Evolutionary conservation across 352 stramenopile species (phyloP).

Genomic region (Phytophthora idaei): DNA sequence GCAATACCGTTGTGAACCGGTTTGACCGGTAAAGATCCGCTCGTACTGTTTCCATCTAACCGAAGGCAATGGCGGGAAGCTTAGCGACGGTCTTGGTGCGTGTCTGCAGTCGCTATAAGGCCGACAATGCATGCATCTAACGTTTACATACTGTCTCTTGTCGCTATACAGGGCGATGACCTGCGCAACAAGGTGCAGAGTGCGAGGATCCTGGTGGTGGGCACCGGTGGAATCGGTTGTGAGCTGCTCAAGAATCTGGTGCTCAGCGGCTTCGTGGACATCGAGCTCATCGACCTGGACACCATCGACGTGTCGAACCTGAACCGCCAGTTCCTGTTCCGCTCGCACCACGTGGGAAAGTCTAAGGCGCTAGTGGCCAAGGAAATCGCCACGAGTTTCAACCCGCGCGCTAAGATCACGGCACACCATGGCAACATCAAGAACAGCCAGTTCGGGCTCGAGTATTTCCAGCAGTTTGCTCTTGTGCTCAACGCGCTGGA

Average conservation of each 20-base stretch:
- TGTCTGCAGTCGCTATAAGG: conserved; percentile 3
- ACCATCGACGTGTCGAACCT: conserved; percentile 99
- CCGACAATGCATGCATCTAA: neutral
- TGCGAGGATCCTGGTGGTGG: conserved; percentile 95
- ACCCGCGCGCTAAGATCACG: conserved; percentile 88
- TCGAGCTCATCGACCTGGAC: conserved; percentile 98
- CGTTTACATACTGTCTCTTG: neutral
- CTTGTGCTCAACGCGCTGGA: conserved; percentile 99
- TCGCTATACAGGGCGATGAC: conserved; percentile 49
- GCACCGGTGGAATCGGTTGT: conserved; percentile 98
- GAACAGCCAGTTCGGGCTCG: conserved; percentile 87
- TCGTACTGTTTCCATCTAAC: neutral
- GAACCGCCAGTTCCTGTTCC: conserved; percentile 99
- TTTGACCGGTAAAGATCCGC: conserved; percentile 2
- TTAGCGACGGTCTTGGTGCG: conserved; percentile 57
- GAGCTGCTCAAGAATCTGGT: conserved; percentile 99
- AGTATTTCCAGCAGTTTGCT: conserved; percentile 96
- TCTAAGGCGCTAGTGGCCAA: conserved; percentile 94
- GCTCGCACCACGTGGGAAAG: conserved; percentile 96
- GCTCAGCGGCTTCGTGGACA: conserved; percentile 94
- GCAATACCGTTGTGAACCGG: neutral
- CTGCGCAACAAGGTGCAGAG: conserved; percentile 73
- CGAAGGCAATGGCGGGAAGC: conserved; percentile 31
- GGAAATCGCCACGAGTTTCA: conserved; percentile 87
- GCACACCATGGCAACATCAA: conserved; percentile 99